Evolutionary conservation across 1,284 basidiomycete genomes (phyloP), one percentile per base, ranked within the genome.

Genomic region (Coniophora puteana): DNA sequence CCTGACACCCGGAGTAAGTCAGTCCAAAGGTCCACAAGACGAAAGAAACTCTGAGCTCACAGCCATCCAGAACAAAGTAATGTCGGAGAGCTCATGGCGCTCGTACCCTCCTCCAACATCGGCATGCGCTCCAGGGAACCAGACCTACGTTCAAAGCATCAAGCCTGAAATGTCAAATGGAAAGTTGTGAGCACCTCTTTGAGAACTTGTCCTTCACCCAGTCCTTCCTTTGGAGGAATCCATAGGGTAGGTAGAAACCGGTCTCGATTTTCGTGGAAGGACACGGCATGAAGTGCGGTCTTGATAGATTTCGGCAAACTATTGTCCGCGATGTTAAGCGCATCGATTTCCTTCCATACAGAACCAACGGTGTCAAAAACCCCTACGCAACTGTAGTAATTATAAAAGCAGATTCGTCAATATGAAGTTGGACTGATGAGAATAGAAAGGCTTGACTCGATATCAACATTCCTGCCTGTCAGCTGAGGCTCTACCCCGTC

Each of bases 351-450:
- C 16, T 41, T 23, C 18, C 36, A 34, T 14, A 54, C 52, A 16
- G 57, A 53, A 11, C 54, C 58, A 23, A 60, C 57, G 13, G 58
- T 60, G 32, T 60, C 58, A 48, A 48, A 60, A 10, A 58, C 55
- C 13, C 55, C 58, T 12, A 60, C 54, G 24, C 46, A 51, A 30
- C 58, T 59, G 20, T 36, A 31, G 10, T 7, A 11, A 3, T 20
- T 16, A 27, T 44, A n/a, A 28, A 26, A 8, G 14, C n/a, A 10
- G 13, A 41, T 18, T 38, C 20, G n/a, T 30, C 23, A 34, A 28
- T 25, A 7, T 13, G 18, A 25, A 35, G n/a, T n/a, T n/a, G n/a
- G n/a, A n/a, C n/a, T n/a, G n/a, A n/a, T n/a, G n/a, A n/a, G n/a
- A n/a, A n/a, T n/a, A n/a, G n/a, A n/a, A n/a, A n/a, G n/a, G n/a